A percentile compares a stretch with the other conserved stretches of the same genome.
Evolutionary conservation across 768 basidiomycete species (phyloP).

Genomic region (Psilocybe sp.): DNA sequence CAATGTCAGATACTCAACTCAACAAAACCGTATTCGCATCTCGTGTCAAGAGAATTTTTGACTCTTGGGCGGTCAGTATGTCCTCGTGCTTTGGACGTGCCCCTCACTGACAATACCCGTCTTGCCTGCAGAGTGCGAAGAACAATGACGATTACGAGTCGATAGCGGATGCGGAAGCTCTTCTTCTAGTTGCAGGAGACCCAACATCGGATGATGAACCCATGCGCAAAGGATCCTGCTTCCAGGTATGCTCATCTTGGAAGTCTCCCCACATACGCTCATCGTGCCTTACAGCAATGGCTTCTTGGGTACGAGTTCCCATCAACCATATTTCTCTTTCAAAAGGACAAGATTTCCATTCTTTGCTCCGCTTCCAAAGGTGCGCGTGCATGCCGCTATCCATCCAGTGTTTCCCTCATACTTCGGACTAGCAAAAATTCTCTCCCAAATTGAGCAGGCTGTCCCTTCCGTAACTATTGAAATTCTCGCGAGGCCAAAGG

Average conservation of each 20-base stretch:
- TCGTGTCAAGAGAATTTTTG: slow-evolving; percentile 57
- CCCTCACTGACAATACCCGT: slow-evolving; percentile 6
- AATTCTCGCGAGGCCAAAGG: slow-evolving; percentile 74
- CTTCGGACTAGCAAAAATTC: slow-evolving; percentile 67
- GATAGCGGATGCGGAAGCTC: slow-evolving; percentile 64
- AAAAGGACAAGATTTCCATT: slow-evolving; percentile 71
- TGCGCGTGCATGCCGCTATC: slow-evolving; percentile 22
- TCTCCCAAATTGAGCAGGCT: slow-evolving; percentile 69
- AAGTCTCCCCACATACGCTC: background rate
- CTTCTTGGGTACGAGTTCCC: slow-evolving; percentile 97
- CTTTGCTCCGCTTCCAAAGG: slow-evolving; percentile 90
- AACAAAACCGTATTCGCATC: slow-evolving; percentile 58
- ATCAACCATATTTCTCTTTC: slow-evolving; percentile 84
- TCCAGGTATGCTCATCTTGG: slow-evolving; percentile 59
- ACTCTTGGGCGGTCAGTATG: slow-evolving; percentile 59
- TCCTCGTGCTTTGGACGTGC: background rate
- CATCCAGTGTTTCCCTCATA: slow-evolving; percentile 4
- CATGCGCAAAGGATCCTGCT: slow-evolving; percentile 86
- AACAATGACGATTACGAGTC: slow-evolving; percentile 71
- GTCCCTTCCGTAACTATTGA: slow-evolving; percentile 63
- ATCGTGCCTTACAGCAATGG: slow-evolving; percentile 62
- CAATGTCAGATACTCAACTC: slow-evolving; percentile 65
- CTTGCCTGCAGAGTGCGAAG: slow-evolving; percentile 49
- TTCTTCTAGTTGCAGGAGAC: slow-evolving; percentile 74
- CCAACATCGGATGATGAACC: slow-evolving; percentile 84